phyloP scores from a whole-genome alignment of 257 asterid genomes.

The Solanum neorickii region DNA sequence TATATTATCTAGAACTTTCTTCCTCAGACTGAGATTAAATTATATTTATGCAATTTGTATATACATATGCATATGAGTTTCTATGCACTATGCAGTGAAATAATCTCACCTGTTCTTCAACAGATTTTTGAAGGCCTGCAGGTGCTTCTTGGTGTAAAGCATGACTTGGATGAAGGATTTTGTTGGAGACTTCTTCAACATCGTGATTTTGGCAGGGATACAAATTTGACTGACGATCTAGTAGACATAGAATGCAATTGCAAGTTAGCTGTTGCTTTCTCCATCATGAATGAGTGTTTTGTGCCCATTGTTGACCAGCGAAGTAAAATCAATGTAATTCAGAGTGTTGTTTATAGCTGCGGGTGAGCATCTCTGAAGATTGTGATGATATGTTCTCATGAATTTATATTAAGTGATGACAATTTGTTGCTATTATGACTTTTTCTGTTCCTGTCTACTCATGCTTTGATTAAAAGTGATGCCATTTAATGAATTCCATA shows the following conservation, averaged over 20 bases:
- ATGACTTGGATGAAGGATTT: slow-evolving; percentile 65
- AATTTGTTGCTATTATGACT: neutral
- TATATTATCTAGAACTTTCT: neutral
- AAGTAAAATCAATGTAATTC: slow-evolving; percentile 17
- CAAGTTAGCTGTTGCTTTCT: slow-evolving; percentile 20
- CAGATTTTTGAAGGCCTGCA: slow-evolving; percentile 63
- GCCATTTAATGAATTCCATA: neutral
- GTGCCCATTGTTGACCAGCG: slow-evolving; percentile 18
- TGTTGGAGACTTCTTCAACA: slow-evolving; percentile 63
- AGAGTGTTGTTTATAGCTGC: slow-evolving; percentile 20
- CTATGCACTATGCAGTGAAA: neutral
- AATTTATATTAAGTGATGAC: neutral
- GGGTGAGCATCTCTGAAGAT: slow-evolving; percentile 13
- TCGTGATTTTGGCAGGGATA: slow-evolving; percentile 30
- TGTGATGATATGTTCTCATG: neutral
- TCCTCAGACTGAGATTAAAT: neutral
- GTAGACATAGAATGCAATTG: slow-evolving; percentile 14
- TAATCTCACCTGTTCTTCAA: slow-evolving; percentile 10
- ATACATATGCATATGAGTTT: neutral
- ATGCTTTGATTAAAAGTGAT: neutral
- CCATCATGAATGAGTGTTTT: slow-evolving; percentile 28
- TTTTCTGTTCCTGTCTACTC: neutral
- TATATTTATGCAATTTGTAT: neutral
- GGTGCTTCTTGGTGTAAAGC: slow-evolving; percentile 58
- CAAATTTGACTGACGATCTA: slow-evolving; percentile 18